Evolutionary conservation across 306 rosid species (phyloP), one percentile per base, ranked within the genome.

Genomic region (Quercus ilex): DNA sequence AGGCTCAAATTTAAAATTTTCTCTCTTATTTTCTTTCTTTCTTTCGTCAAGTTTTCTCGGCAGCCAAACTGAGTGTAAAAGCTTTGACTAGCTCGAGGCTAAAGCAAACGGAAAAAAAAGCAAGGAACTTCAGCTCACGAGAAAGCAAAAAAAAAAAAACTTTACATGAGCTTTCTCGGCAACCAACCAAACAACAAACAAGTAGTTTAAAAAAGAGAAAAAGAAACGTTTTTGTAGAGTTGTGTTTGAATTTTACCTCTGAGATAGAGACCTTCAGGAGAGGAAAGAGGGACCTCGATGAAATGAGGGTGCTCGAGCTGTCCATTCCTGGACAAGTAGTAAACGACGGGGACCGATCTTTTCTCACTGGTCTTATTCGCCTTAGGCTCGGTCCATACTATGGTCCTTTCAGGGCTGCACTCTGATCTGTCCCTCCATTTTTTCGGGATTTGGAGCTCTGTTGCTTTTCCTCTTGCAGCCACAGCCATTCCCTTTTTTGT

Each of bases 221-320:
- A 33, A 55, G 23, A 51, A 23, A 4, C 5, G 12, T 35, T 0
- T 41, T 41, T 8, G 15, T 25, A 25, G 75, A 15, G 3, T 62
- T 14, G 17, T 23, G 11, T 55, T 5, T 1, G 25, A 0, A 31
- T 1, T 55, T 76, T 87, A 91, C 98, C 98, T 84, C 82, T 80
- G 87, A 95, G 99, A 79, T 86, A 84, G 86, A 95, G 98, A 6
- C 98, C 99, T 33, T 92, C 93, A 30, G 98, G 82, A 0, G 97
- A 90, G 46, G 99, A 88, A 77, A 93, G 98, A 75, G 94, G 84
- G 71, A 95, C 97, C 77, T 95, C 99, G 93, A 95, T 92, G 98
- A 90, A 95, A 74, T 95, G 99, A 4, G 99, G 99, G 77, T 95
- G 99, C 51, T 95, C 96, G 19, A 95, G 98, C 67, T 89, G 96